Evolutionary conservation across 805 yeast species (phyloP).

Genomic region (Cyberlindnera suaveolens): DNA sequence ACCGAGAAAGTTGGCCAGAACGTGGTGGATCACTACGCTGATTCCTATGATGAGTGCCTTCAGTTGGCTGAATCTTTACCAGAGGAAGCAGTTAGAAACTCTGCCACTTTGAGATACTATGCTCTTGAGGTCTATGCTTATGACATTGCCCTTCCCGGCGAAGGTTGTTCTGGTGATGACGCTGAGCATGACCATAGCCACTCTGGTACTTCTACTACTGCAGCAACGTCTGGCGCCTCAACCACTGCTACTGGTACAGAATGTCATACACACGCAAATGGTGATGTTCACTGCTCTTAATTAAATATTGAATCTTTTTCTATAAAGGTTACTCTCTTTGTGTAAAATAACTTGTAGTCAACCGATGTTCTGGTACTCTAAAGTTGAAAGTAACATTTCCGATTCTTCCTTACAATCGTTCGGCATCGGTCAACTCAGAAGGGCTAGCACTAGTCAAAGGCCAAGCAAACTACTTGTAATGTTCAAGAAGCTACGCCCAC

Average conservation of each 20-base stretch:
- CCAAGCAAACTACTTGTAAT: neutral
- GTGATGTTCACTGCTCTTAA: slow-evolving; percentile 15
- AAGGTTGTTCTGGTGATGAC: slow-evolving; percentile 24
- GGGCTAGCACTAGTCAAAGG: neutral
- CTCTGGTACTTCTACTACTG: neutral
- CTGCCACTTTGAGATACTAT: slow-evolving; percentile 27
- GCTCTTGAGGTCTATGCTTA: slow-evolving; percentile 28
- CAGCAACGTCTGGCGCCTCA: neutral
- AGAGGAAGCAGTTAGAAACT: slow-evolving; percentile 30
- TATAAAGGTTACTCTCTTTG: neutral
- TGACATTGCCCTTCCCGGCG: slow-evolving; percentile 22
- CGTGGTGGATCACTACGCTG: slow-evolving; percentile 31
- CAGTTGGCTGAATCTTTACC: slow-evolving; percentile 28
- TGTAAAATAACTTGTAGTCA: no score
- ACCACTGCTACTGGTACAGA: slow-evolving; percentile 11
- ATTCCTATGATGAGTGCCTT: slow-evolving; percentile 28
- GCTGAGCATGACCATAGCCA: neutral
- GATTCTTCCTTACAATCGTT: no score
- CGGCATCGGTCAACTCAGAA: no score
- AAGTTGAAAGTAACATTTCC: no score
- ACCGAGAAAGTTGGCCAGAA: slow-evolving; percentile 27
- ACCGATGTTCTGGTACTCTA: no score
- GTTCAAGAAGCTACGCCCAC: neutral
- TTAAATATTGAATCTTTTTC: neutral
- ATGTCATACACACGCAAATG: slow-evolving; percentile 18